Conservation (phyloP, 768 basidiomycete species). For the Hypholoma sublateritium region DNA sequence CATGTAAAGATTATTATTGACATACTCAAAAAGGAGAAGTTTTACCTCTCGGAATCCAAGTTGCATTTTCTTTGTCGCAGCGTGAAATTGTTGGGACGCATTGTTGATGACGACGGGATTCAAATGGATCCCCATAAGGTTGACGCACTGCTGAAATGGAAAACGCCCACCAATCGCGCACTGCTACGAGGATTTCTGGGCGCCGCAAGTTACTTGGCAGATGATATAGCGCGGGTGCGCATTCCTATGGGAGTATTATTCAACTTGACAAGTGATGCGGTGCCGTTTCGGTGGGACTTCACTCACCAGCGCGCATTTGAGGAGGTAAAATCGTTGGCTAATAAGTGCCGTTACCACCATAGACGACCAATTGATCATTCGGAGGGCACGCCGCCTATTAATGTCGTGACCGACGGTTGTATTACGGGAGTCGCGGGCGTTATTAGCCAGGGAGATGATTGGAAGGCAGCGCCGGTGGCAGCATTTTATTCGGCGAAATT, state of each 20-base stretch:
- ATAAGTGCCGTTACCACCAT: conserved; percentile 19
- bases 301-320: conserved; percentile 35
- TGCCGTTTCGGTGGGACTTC: conserved; percentile 25
- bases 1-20: conserved; percentile 32
- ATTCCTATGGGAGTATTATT: conserved; percentile 38
- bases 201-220: conserved; percentile 28
- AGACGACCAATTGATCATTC: conserved; percentile 19
- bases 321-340: conserved; percentile 26
- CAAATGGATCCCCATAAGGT: conserved; percentile 46
- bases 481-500: conserved; percentile 36
- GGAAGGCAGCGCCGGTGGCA: conserved; percentile 20
- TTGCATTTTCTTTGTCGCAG: conserved; percentile 27
- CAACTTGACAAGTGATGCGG: conserved; percentile 20
- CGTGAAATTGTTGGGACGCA: conserved; percentile 25
- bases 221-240: conserved; percentile 28
- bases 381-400: conserved; percentile 17
- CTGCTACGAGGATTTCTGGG: conserved; percentile 33
- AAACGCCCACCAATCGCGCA: conserved; percentile 30
- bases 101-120: conserved; percentile 37
- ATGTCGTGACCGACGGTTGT: conserved; percentile 30
- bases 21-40: conserved; percentile 28
- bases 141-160: conserved; percentile 32
- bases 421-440: conserved; percentile 27
- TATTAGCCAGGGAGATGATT: conserved; percentile 18
- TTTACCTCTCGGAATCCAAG: conserved; percentile 37